Evolutionary conservation across 768 basidiomycete genomes (phyloP), one percentile per base, ranked within the genome.

Genomic region (Suillus sp.): DNA sequence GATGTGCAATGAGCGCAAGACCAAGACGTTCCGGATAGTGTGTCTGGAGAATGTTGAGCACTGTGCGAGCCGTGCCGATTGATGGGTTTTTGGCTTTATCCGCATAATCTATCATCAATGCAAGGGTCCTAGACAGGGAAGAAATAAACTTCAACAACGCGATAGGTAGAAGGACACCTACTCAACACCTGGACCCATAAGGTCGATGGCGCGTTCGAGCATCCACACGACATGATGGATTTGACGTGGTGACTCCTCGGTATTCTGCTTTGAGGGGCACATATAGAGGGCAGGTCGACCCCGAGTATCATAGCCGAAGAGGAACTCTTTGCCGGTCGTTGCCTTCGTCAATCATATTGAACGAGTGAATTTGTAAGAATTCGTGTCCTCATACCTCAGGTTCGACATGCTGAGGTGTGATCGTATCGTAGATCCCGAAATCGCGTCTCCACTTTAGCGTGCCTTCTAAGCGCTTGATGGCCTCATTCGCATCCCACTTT

Each of bases 21-120:
- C 92, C 93, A 38, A 96, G 86, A 4, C 95, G 86, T 73, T 96
- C 95, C 0, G 93, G 93, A 69, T 93, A 95, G 71, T 95, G 92
- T 27, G 86, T 83, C 69, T 93, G 92, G 16, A 93, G 80, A 67
- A 92, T 89, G 72, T 81, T 75, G 60, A 90, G 80, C 14, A 84
- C 80, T 32, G 67, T 71, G 11, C 79, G 75, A 8, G 83, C 65
- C 11, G 72, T 77, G 0, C 68, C 35, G 14, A 85, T 57, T 8
- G 80, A 78, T 0, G 85, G 82, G 30, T 69, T 84, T 75, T 91
- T 93, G 40, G 83, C 85, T 71, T 83, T 82, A 71, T 91, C 90
- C 5, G 84, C 89, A 60, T 88, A 93, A 78, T 95, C 87, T 67
- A 93, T 86, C 76, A 95, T 84, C 27, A 93, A 78, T 14, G 81